A percentile compares a stretch with the other conserved stretches of the same genome.
These are phyloP conservation scores for Erigeron philadelphicus DNA, from an alignment of 140 eudicot genomes.

Conservation along the genomic window DNA sequence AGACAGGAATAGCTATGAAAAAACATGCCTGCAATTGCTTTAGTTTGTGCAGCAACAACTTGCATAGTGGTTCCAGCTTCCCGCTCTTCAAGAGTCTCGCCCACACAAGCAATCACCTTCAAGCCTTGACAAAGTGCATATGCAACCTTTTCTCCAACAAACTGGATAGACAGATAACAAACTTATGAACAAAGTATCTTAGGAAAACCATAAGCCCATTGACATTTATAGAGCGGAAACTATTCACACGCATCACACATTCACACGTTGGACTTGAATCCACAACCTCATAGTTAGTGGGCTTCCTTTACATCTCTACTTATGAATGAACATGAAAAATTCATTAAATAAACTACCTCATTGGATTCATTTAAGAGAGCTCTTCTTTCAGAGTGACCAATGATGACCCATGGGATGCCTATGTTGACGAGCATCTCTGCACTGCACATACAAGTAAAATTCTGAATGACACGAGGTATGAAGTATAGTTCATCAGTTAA, in stretches of 20 bases:
- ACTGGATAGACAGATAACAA: constrained; percentile 31
- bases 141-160: constrained; percentile 76
- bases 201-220: background rate
- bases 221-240: too few relatives aligned
- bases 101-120: constrained; percentile 84
- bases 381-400: constrained; percentile 84
- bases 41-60: constrained; percentile 79
- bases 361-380: constrained; percentile 54
- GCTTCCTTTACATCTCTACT: too few relatives aligned
- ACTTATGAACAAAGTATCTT: background rate
- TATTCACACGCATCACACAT: too few relatives aligned
- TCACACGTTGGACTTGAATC: too few relatives aligned
- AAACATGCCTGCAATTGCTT: constrained; percentile 61
- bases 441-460: constrained; percentile 29
- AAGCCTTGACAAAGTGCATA: constrained; percentile 80
- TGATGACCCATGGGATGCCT: constrained; percentile 73
- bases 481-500: too few relatives aligned
- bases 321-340: too few relatives aligned
- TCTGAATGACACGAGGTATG: background rate
- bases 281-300: too few relatives aligned
- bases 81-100: constrained; percentile 75
- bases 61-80: constrained; percentile 78
- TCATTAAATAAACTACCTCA: constrained; percentile 37
- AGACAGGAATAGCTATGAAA: background rate
- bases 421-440: constrained; percentile 76